Conservation (phyloP, 257 asterid genomes). For the Mentha longifolia region DNA sequence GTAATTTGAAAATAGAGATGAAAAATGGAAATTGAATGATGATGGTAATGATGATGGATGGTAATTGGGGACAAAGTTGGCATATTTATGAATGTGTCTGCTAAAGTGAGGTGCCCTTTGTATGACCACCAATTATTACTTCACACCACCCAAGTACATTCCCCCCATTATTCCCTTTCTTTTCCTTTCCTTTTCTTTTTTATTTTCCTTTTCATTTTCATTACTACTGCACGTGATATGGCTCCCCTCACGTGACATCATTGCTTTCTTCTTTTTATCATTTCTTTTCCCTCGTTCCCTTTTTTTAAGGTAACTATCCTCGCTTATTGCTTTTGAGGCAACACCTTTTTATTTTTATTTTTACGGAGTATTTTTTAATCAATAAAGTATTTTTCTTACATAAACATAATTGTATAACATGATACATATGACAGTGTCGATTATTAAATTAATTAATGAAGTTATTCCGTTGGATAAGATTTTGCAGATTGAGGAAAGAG, state of each 20-base stretch:
- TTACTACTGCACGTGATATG: constrained; percentile 41
- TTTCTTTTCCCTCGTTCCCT: background rate
- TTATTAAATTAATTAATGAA: too few relatives aligned
- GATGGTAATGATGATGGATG: background rate
- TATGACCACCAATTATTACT: constrained; percentile 65
- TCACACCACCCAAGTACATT: constrained; percentile 64
- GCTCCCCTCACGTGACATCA: constrained; percentile 47
- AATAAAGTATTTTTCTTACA: too few relatives aligned
- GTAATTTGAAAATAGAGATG: too few relatives aligned
- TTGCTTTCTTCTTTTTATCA: constrained; percentile 10
- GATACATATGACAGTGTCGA: background rate
- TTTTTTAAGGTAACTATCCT: background rate
- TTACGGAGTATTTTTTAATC: too few relatives aligned
- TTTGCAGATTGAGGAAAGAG: background rate
- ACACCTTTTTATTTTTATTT: background rate
- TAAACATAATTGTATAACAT: background rate
- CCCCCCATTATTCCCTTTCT: constrained; percentile 43
- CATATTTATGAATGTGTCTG: constrained; percentile 58
- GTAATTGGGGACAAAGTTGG: constrained; percentile 40
- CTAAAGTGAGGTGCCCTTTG: constrained; percentile 56
- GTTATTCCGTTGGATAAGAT: background rate
- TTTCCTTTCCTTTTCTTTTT: background rate
- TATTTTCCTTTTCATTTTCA: background rate
- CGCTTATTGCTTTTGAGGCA: background rate
- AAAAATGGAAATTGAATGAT: background rate